These are phyloP conservation scores for Colletotrichum euphorbiae DNA, from an alignment of 2,329 filamentous ascomycete species.

Conservation along the genomic window DNA sequence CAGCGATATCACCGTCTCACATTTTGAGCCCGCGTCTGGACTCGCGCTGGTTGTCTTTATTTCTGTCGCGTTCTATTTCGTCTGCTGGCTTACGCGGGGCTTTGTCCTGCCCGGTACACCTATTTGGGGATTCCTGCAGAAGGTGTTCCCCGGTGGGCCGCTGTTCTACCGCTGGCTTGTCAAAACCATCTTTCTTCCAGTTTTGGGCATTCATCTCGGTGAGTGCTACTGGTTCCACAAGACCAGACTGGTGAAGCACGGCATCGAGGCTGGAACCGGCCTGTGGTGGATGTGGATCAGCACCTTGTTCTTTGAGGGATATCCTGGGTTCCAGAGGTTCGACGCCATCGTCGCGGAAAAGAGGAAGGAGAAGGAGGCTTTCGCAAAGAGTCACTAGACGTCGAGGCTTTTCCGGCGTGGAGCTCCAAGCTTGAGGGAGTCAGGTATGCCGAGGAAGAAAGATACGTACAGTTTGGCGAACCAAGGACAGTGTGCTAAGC, in stretches of 20 bases:
- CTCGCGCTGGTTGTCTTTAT: conserved; percentile 66
- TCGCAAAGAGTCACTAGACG: conserved; percentile 53
- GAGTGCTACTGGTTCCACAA: conserved; percentile 70
- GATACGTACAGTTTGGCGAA: no score
- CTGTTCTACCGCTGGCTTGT: conserved; percentile 69
- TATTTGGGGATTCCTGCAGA: conserved; percentile 62
- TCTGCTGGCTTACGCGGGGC: conserved; percentile 59
- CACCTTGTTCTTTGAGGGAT: conserved; percentile 66
- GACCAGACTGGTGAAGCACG: conserved; percentile 59
- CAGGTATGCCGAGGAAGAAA: no score
- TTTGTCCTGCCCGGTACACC: conserved; percentile 65
- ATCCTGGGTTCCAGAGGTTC: conserved; percentile 61
- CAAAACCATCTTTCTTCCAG: conserved; percentile 66
- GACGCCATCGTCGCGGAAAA: conserved; percentile 60
- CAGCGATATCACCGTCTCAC: conserved; percentile 56
- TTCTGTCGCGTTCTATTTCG: conserved; percentile 65
- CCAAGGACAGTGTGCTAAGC: no score
- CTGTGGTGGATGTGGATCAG: conserved; percentile 68
- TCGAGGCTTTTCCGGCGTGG: no score
- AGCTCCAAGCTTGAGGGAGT: neutral
- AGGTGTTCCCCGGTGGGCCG: conserved; percentile 68
- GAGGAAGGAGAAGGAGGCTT: conserved; percentile 53
- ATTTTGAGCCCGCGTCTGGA: conserved; percentile 55
- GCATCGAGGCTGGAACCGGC: conserved; percentile 57
- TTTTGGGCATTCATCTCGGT: conserved; percentile 72